These are phyloP conservation scores for Xylariaceae sp. DNA, from an alignment of 2,329 filamentous ascomycete genomes.

Conservation along the genomic window DNA sequence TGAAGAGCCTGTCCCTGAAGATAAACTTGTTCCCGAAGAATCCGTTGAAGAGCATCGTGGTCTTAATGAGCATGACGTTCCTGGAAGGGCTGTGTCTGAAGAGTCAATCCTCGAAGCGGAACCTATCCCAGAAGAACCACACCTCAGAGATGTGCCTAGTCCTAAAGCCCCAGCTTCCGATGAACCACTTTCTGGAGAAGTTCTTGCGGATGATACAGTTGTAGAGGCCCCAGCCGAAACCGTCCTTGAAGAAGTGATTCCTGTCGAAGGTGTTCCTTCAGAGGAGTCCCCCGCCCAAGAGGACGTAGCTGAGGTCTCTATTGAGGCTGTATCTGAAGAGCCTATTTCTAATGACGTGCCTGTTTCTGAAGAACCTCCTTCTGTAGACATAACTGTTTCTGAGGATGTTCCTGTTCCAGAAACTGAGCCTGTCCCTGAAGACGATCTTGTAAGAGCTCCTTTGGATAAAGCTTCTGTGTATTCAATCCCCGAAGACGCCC, in stretches of 20 bases:
- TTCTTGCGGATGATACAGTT: background rate
- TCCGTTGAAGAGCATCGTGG: background rate
- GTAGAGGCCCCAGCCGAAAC: background rate
- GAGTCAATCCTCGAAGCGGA: too few relatives aligned
- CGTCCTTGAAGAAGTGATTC: background rate
- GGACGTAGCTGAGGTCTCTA: background rate
- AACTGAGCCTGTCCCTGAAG: background rate
- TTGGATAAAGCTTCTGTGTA: background rate
- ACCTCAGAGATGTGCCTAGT: background rate
- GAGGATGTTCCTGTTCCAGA: background rate
- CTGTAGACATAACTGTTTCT: background rate
- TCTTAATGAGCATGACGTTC: too few relatives aligned
- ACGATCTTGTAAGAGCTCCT: background rate
- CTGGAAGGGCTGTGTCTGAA: too few relatives aligned
- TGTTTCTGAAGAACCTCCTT: background rate
- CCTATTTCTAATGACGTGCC: conserved; percentile 4
- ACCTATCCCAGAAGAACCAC: too few relatives aligned
- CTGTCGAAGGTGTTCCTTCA: background rate
- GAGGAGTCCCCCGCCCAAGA: background rate
- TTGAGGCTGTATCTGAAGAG: conserved; percentile 6
- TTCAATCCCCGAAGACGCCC: background rate
- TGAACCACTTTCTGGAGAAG: background rate
- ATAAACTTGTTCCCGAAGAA: background rate
- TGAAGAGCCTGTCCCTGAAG: background rate
- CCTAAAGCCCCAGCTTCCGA: background rate